These are phyloP conservation scores for Suillus occidentalis DNA, from an alignment of 768 basidiomycete species.

Conservation along the genomic window DNA sequence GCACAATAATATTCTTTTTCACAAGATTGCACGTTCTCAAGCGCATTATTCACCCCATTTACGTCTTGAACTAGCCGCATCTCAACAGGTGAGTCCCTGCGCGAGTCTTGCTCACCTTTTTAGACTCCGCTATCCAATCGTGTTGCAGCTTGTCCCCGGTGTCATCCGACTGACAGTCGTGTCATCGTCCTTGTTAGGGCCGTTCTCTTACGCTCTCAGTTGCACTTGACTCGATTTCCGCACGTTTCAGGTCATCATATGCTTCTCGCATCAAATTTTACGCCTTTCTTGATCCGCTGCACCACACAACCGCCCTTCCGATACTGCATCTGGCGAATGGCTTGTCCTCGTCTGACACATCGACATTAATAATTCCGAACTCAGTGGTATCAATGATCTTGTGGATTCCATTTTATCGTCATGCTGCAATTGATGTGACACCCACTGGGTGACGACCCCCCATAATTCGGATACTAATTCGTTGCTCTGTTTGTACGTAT, in stretches of 20 bases:
- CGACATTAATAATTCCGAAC: not conserved
- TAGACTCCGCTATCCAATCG: not conserved
- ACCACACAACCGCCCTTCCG: not conserved
- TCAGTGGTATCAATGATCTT: not conserved
- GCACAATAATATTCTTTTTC: not conserved
- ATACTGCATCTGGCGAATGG: slow-evolving; percentile 11
- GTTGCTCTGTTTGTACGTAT: slow-evolving; percentile 10
- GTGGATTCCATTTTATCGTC: not conserved
- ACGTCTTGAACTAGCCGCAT: not conserved
- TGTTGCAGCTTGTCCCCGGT: not conserved
- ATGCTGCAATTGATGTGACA: not conserved
- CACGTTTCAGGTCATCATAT: not conserved
- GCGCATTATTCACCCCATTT: not conserved
- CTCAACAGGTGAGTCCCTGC: not conserved
- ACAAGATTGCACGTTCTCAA: not conserved
- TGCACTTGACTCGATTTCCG: not conserved
- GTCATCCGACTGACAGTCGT: not conserved
- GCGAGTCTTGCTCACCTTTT: not conserved
- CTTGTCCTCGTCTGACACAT: not conserved
- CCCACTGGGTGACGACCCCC: not conserved
- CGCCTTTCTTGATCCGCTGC: not conserved
- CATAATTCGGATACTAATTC: too few species aligned
- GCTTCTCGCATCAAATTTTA: not conserved
- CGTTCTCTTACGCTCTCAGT: not conserved
- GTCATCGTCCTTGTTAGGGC: not conserved